phyloP scores from a whole-genome alignment of 352 stramenopile species.

The Phytopythium chamaehyphon region DNA sequence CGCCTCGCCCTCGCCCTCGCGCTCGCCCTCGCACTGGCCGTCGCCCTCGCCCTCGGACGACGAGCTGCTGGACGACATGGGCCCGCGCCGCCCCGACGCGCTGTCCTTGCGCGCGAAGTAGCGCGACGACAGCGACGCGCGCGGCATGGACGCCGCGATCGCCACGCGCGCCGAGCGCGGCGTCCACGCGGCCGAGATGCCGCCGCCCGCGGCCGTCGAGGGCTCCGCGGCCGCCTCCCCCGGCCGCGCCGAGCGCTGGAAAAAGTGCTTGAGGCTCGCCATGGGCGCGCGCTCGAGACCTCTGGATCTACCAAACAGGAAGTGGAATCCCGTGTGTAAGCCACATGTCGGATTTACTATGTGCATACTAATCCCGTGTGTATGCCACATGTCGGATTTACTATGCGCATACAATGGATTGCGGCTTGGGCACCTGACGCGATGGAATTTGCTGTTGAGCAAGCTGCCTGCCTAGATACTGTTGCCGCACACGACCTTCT shows the following conservation, averaged over 20 bases:
- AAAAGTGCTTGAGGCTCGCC: slow-evolving; percentile 15
- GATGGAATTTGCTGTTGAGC: too few species aligned
- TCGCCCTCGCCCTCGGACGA: slow-evolving; percentile 13
- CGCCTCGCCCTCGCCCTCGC: too few species aligned
- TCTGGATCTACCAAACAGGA: too few species aligned
- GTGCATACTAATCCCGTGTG: too few species aligned
- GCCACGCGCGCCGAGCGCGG: slow-evolving; percentile 8
- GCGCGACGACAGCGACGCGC: slow-evolving; percentile 10
- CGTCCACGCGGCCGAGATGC: slow-evolving; percentile 11
- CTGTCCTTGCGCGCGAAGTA: slow-evolving; percentile 9
- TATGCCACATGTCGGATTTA: too few species aligned
- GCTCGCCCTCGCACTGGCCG: too few species aligned
- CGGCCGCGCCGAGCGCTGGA: slow-evolving; percentile 7
- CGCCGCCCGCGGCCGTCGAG: not conserved
- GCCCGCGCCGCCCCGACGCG: slow-evolving; percentile 14
- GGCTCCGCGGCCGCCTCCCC: not conserved
- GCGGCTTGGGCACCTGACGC: too few species aligned
- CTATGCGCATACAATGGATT: too few species aligned
- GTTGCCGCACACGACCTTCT: too few species aligned
- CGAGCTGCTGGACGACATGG: slow-evolving; percentile 14
- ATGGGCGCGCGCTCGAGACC: slow-evolving; percentile 1
- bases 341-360: too few species aligned
- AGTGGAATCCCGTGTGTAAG: too few species aligned
- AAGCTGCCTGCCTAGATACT: too few species aligned
- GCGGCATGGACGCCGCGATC: slow-evolving; percentile 16